Evolutionary conservation across 176 grass and related monocot genomes (phyloP).

Genomic region (Aegilops tauschii): DNA sequence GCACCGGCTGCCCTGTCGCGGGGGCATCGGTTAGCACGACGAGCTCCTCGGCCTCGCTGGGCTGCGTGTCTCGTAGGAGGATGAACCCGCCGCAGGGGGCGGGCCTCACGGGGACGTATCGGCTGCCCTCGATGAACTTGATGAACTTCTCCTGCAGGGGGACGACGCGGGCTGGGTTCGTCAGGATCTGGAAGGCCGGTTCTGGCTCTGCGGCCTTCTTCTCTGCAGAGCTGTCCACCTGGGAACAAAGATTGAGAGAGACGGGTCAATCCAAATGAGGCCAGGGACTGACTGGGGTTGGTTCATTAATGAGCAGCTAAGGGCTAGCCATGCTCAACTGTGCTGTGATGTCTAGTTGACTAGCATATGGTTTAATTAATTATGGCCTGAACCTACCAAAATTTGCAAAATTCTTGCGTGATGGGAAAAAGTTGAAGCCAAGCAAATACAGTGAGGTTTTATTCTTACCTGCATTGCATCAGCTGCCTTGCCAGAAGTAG

Average conservation of each 20-base stretch:
- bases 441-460: neutral
- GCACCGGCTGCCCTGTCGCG: constrained; percentile 27
- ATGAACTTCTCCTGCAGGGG: constrained; percentile 94
- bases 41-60: constrained; percentile 76
- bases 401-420: neutral
- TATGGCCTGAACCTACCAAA: neutral
- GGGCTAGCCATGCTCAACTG: neutral
- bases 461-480: constrained; percentile 84
- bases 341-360: neutral
- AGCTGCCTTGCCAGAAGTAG: constrained; percentile 42
- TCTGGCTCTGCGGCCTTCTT: constrained; percentile 86
- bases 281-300: too few relatives aligned
- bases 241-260: neutral
- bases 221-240: constrained; percentile 72
- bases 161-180: constrained; percentile 86
- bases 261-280: neutral
- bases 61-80: constrained; percentile 69
- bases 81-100: constrained; percentile 88
- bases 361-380: neutral
- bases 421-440: neutral
- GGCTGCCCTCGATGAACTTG: constrained; percentile 73
- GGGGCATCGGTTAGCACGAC: constrained; percentile 73
- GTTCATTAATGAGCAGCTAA: neutral
- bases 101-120: constrained; percentile 85
- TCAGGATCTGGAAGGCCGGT: constrained; percentile 61